These are phyloP conservation scores for Diaporthe nobilis DNA, from an alignment of 2,329 filamentous ascomycete species.

Conservation along the genomic window DNA sequence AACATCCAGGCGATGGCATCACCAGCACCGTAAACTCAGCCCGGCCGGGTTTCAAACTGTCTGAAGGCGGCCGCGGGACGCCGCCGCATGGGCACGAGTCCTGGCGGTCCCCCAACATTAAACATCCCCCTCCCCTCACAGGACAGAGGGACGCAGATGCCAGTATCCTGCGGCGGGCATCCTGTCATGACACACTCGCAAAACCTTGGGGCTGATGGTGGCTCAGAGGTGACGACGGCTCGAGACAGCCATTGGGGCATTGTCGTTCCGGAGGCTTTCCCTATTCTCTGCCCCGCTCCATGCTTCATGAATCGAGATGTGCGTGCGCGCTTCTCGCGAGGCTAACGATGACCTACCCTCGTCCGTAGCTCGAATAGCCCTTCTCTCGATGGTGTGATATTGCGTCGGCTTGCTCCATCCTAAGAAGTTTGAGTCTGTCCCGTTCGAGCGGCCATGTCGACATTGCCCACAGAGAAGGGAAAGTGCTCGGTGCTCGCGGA, in stretches of 20 bases:
- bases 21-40: not conserved
- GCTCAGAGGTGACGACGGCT: not conserved
- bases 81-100: not conserved
- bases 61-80: not conserved
- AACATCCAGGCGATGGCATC: not conserved
- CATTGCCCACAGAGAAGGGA: not conserved
- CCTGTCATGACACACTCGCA: not conserved
- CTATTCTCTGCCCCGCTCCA: too few species aligned
- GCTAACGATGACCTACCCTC: too few species aligned
- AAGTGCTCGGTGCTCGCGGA: not conserved
- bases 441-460: not conserved
- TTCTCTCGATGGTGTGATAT: too few species aligned
- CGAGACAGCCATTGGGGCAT: too few species aligned
- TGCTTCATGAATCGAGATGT: not conserved
- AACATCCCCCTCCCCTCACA: not conserved
- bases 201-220: not conserved
- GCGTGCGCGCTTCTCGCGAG: too few species aligned
- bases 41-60: not conserved
- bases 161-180: too few species aligned
- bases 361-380: too few species aligned
- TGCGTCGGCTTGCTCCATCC: not conserved
- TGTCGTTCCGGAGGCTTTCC: too few species aligned
- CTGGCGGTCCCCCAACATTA: not conserved
- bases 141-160: too few species aligned
- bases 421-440: not conserved